Evolutionary conservation across 257 asterid species (phyloP), one percentile per base, ranked within the genome.

Genomic region (Asclepias syriaca): DNA sequence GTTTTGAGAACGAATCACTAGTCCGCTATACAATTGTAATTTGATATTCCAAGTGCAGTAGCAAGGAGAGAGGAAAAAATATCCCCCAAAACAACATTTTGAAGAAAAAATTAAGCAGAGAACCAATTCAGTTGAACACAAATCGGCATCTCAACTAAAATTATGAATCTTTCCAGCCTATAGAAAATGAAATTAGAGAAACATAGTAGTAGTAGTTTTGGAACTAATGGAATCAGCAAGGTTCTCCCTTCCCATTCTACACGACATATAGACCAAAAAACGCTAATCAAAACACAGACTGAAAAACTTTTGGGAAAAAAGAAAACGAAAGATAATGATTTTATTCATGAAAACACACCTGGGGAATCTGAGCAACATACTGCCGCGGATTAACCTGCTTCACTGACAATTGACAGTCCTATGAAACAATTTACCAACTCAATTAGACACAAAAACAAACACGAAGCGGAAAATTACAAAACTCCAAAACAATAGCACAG

Each of bases 381-480:
- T 92, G 99, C 27, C 99, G 88, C 14, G 99, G 98, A 85, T 95
- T 95, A 78, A 86, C 91, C 80, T 95, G 99, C 86, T 84, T 92
- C 86, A 95, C 99, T 14, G 99, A 90, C 87, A 95, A 79, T 84
- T 95, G 99, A 67, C 97, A 92, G 71, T 95, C 98, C 99, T 95
- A 66, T 15, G 43, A 37, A 46, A 10, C 24, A 45, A 53, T 27
- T 63, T 27, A 49, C 5, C 21, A 32, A 8, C 68, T 48, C 12
- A 32, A 24, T 55, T 2, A 66, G 10, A 51, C 6, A 34, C 9
- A 51, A 0, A 58, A 18, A 72, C 7, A 65, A 14, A 69, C 9
- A 65, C 66, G 37, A 16, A 70, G 21, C 34, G 45, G 13, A 39
- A 9, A 46, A 8, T 7, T 60, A 7, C 32, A 29, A 15, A 54